These are phyloP conservation scores for Fraxinus americana DNA, from an alignment of 257 asterid species.

Conservation along the genomic window DNA sequence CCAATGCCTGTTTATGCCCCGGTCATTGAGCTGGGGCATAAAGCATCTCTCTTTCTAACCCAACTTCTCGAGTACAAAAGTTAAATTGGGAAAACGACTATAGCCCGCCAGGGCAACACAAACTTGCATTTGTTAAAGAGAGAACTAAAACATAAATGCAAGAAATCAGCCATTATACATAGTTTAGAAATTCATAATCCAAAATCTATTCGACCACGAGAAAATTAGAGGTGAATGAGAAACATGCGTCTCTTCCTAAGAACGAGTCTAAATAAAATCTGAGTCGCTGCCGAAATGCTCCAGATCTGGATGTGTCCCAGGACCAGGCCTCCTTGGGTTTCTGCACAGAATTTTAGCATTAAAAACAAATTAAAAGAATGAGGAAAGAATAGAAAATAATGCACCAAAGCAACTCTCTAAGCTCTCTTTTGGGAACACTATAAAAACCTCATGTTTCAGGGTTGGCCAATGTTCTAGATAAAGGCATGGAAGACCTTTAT, in stretches of 20 bases:
- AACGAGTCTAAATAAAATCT: conserved; percentile 28
- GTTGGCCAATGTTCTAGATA: no score
- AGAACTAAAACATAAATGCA: not conserved
- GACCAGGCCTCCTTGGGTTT: conserved; percentile 47
- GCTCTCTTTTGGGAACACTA: not conserved
- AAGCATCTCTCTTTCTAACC: no score
- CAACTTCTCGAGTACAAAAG: no score
- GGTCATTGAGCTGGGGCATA: no score
- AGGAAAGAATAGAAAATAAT: not conserved
- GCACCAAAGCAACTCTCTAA: not conserved
- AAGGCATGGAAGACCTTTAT: not conserved
- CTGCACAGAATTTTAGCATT: conserved; percentile 31
- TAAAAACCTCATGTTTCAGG: no score
- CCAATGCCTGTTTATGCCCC: no score
- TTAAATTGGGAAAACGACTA: no score
- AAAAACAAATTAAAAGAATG: not conserved
- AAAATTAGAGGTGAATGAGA: not conserved
- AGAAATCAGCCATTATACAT: not conserved
- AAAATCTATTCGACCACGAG: not conserved
- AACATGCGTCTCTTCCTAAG: not conserved
- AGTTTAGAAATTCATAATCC: not conserved
- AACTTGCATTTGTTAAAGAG: not conserved
- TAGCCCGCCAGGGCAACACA: no score
- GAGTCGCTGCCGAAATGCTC: conserved; percentile 40
- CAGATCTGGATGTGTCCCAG: conserved; percentile 53